phyloP scores from a whole-genome alignment of 2,329 filamentous ascomycete genomes.

The Trichoderma sp. region DNA sequence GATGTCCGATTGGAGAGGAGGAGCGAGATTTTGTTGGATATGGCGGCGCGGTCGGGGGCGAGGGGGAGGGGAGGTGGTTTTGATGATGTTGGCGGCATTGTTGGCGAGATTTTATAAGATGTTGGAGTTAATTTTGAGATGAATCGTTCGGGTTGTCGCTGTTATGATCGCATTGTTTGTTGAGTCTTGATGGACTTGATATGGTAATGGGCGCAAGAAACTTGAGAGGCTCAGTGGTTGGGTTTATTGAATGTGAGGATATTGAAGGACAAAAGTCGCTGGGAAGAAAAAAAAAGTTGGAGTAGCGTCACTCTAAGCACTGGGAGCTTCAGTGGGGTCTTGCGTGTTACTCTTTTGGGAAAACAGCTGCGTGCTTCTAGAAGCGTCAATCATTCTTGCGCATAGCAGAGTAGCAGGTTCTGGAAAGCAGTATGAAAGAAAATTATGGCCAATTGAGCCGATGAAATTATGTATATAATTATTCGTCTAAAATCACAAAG shows the following conservation, averaged over 20 bases:
- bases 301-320: conserved; percentile 14
- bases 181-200: background rate
- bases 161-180: background rate
- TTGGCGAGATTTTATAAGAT: background rate
- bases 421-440: background rate
- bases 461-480: background rate
- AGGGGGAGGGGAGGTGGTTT: conserved; percentile 33
- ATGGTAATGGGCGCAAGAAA: background rate
- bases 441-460: background rate
- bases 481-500: background rate
- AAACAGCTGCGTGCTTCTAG: conserved; percentile 8
- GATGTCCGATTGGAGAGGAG: conserved; percentile 36
- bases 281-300: background rate
- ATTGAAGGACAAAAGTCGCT: background rate
- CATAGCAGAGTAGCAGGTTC: background rate
- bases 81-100: conserved; percentile 6
- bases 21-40: conserved; percentile 45
- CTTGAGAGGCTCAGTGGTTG: background rate
- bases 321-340: conserved; percentile 7
- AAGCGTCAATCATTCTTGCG: background rate
- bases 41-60: conserved; percentile 38
- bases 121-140: background rate
- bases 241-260: background rate
- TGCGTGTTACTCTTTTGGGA: background rate
- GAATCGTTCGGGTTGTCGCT: background rate